phyloP scores from a whole-genome alignment of 768 basidiomycete genomes.

The Pisolithus marmoratus region DNA sequence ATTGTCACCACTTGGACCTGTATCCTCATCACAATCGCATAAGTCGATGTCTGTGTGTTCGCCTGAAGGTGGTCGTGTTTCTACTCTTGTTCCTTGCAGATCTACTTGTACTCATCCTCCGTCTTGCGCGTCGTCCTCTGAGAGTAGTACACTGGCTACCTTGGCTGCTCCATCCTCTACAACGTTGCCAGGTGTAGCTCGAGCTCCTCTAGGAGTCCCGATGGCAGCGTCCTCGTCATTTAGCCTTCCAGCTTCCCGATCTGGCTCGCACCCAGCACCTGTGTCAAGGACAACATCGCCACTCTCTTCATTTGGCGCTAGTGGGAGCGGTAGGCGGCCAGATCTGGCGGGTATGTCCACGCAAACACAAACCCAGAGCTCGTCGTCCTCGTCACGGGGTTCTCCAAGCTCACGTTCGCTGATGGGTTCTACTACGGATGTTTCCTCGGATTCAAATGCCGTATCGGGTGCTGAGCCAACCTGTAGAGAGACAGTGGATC shows the following conservation, averaged over 20 bases:
- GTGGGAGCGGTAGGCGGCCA: not conserved
- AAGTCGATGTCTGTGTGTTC: not conserved
- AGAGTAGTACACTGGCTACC: not conserved
- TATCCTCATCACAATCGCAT: not conserved
- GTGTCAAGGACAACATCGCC: not conserved
- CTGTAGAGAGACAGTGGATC: not conserved
- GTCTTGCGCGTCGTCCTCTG: not conserved
- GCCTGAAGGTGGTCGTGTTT: too few relatives aligned
- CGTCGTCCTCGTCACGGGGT: not conserved
- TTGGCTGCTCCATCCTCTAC: not conserved
- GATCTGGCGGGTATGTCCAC: not conserved
- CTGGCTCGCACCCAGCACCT: not conserved
- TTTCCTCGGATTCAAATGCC: not conserved
- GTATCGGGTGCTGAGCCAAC: not conserved
- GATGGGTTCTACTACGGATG: not conserved
- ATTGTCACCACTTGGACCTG: not conserved
- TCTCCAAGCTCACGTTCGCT: not conserved
- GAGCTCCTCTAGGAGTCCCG: not conserved
- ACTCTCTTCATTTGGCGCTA: not conserved
- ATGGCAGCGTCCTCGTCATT: not conserved
- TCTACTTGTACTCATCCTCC: not conserved
- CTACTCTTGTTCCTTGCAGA: too few relatives aligned
- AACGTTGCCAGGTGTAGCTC: not conserved
- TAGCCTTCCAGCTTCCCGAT: not conserved
- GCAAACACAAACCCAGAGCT: not conserved